These are phyloP conservation scores for Rubroboletus satanas DNA, from an alignment of 768 basidiomycete genomes.

Conservation along the genomic window DNA sequence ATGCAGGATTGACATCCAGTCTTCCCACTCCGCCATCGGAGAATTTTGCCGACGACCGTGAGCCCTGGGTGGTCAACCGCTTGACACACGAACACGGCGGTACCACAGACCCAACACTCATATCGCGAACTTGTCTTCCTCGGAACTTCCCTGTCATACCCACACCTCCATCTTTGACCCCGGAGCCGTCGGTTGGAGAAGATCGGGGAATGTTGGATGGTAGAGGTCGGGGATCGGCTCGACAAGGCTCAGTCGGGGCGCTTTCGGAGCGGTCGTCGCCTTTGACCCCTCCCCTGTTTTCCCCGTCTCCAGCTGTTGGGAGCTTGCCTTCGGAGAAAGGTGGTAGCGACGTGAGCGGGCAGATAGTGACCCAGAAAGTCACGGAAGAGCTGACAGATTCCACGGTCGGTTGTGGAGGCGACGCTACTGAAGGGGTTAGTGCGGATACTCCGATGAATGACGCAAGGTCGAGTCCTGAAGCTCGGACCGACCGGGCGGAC, in stretches of 20 bases:
- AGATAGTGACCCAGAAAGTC: not conserved
- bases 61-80: not conserved
- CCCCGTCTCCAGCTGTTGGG: not conserved
- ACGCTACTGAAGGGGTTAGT: not conserved
- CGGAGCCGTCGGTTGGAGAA: not conserved
- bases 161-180: conserved; percentile 2
- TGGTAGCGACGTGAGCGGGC: not conserved
- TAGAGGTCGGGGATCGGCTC: not conserved
- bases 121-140: not conserved
- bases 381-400: not conserved
- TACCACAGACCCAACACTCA: not conserved
- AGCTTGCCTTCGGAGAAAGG: not conserved
- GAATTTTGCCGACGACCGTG: not conserved
- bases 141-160: not conserved
- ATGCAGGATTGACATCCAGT: not conserved
- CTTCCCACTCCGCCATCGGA: conserved; percentile 9
- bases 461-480: not conserved
- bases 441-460: not conserved
- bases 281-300: conserved; percentile 3
- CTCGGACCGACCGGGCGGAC: not conserved
- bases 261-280: not conserved
- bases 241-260: not conserved
- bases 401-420: not conserved
- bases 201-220: not conserved
- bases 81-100: not conserved